A percentile compares a stretch with the other conserved stretches of the same genome.
Evolutionary conservation across 1,284 basidiomycete genomes (phyloP).

Genomic region (Marasmius fiardii): DNA sequence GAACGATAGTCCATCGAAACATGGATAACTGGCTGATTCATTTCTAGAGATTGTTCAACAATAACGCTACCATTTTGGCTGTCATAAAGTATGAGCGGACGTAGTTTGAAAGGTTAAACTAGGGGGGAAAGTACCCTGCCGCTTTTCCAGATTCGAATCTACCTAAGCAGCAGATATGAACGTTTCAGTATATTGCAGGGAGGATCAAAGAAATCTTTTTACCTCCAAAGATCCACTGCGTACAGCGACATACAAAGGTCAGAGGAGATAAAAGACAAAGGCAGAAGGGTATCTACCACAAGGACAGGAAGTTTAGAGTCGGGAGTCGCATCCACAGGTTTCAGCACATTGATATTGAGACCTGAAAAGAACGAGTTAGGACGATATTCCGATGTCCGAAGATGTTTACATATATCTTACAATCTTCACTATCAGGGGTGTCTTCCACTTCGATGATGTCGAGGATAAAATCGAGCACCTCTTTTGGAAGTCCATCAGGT

Average conservation of each 20-base stretch:
- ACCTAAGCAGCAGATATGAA: constrained; percentile 28
- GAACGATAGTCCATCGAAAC: constrained; percentile 55
- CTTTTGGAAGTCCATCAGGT: constrained; percentile 26
- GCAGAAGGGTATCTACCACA: constrained; percentile 32
- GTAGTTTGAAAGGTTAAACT: no score
- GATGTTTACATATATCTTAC: constrained; percentile 33
- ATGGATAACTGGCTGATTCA: constrained; percentile 48
- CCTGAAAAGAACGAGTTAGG: constrained; percentile 20
- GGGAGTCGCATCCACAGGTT: constrained; percentile 34
- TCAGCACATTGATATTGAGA: constrained; percentile 55
- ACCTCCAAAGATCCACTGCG: constrained; percentile 58
- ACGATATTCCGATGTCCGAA: no score
- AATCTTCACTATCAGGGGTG: constrained; percentile 44
- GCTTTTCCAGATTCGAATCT: constrained; percentile 40
- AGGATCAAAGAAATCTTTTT: constrained; percentile 14
- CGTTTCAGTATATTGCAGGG: background rate
- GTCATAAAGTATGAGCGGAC: constrained; percentile 14
- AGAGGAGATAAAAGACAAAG: background rate
- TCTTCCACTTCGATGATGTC: constrained; percentile 28
- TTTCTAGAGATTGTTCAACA: constrained; percentile 42
- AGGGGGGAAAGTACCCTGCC: constrained; percentile 26
- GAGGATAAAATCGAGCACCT: constrained; percentile 31
- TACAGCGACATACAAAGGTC: background rate
- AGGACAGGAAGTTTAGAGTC: constrained; percentile 50
- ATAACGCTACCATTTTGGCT: constrained; percentile 43